Evolutionary conservation across 31 red algal genomes (phyloP).

Genomic region (Odonthalia washingtoniensis): DNA sequence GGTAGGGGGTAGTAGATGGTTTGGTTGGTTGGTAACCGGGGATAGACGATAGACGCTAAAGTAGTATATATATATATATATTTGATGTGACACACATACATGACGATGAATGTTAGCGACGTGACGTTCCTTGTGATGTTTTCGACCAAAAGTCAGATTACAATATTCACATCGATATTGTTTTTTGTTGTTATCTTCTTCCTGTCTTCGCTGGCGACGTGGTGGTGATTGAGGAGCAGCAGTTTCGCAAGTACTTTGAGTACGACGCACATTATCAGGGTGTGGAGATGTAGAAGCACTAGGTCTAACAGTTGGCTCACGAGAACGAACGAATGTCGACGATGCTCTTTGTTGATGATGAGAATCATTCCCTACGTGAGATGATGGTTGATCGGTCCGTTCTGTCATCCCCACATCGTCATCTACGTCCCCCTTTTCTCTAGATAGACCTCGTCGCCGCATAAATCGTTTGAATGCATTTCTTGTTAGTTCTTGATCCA

Average conservation of each 20-base stretch:
- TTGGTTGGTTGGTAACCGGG: too few species aligned
- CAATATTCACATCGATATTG: conserved; percentile 79
- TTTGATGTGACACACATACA: too few species aligned
- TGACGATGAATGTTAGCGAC: conserved; percentile 80
- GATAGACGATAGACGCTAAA: too few species aligned
- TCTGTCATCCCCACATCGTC: neutral
- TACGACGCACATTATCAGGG: conserved; percentile 22
- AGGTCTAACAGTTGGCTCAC: too few species aligned
- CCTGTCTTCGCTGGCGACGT: conserved; percentile 49
- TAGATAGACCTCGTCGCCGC: conserved; percentile 53
- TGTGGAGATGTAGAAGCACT: too few species aligned
- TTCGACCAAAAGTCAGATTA: conserved; percentile 66
- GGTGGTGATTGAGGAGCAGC: conserved; percentile 29
- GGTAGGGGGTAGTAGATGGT: too few species aligned
- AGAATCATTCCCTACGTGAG: neutral
- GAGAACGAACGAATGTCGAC: neutral
- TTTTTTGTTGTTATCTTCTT: conserved; percentile 43
- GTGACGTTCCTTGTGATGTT: conserved; percentile 84
- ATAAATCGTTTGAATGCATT: conserved; percentile 73
- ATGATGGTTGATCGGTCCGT: neutral
- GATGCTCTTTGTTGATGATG: neutral
- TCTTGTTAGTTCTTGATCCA: conserved; percentile 71
- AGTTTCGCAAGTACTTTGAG: conserved; percentile 44
- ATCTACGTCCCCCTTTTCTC: conserved; percentile 31
- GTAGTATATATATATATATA: too few species aligned